Conservation (phyloP, 768 basidiomycete genomes). For the Leccinum disarticulatum region DNA sequence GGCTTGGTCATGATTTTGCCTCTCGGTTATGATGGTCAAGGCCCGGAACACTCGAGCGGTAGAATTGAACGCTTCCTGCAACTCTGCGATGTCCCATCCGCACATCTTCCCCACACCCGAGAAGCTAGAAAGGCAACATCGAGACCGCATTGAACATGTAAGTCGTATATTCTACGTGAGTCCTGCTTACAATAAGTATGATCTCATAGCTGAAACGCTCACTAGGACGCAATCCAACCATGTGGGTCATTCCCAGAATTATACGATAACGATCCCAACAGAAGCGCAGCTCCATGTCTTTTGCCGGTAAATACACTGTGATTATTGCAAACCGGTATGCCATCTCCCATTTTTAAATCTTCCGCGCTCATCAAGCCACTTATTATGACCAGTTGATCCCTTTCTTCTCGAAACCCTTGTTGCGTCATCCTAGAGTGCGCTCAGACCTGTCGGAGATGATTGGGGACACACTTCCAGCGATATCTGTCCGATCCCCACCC, state of each 20-base stretch:
- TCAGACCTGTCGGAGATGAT: constrained; percentile 87
- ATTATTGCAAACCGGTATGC: constrained; percentile 93
- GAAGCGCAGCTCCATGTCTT: constrained; percentile 83
- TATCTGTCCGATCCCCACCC: constrained; percentile 85
- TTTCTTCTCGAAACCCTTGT: constrained; percentile 96
- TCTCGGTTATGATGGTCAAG: constrained; percentile 99
- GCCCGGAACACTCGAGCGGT: constrained; percentile 96
- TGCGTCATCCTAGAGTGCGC: constrained; percentile 92
- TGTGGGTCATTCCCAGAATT: constrained; percentile 35
- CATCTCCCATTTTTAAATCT: background rate
- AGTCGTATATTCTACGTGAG: constrained; percentile 94
- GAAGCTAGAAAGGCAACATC: constrained; percentile 93
- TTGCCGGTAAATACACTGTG: constrained; percentile 94
- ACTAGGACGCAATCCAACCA: constrained; percentile 91
- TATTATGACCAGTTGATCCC: constrained; percentile 61
- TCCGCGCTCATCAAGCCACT: background rate
- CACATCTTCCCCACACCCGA: constrained; percentile 83
- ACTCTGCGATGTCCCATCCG: constrained; percentile 90
- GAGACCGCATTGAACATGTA: constrained; percentile 96
- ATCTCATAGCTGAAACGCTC: constrained; percentile 10
- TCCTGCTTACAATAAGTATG: constrained; percentile 13
- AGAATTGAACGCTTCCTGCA: constrained; percentile 96
- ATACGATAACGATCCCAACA: constrained; percentile 13
- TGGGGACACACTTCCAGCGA: constrained; percentile 90
- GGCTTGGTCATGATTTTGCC: constrained; percentile 88